Evolutionary conservation across 768 basidiomycete species (phyloP), one percentile per base, ranked within the genome.

Genomic region (Podaxis sp.): DNA sequence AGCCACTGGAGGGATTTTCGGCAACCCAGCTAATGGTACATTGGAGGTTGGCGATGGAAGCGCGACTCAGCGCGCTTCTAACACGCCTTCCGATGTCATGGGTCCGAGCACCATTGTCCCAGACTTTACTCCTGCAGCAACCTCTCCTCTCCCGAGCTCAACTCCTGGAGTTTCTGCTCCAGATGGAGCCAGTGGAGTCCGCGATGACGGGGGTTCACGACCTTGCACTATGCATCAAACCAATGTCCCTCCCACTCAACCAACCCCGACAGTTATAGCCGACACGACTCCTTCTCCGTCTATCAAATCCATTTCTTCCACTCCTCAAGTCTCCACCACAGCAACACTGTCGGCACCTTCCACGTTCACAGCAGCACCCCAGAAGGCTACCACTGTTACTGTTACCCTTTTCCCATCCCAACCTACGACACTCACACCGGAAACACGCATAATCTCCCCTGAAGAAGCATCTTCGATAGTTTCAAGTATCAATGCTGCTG

Each of bases 391-490:
- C 33, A 78, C 78, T 28, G 73, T 76, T 49, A 76, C 78, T 26
- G 67, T 77, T 13, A 74, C 73, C 22, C 60, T 66, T 13, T 5
- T 71, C n/a, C 64, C 67, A 57, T 55, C 66, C 30, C 37, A 65
- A 57, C 51, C 68, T 12, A 72, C 71, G 7, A 74, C 74, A 4
- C 69, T 79, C 44, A 56, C 71, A 3, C 66, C 78, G 15, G 70
- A 73, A 22, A 84, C 82, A 0, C 72, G 74, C 28, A 82, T 80
- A 1, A 68, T 86, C 48, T 71, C 75, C 26, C 81, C 82, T 8
- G 66, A 76, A 11, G 75, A 80, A 36, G 83, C 80, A 3, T 73
- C 77, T 15, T 75, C 73, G 51, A 64, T 82, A 22, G 66, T 83
- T 15, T 71, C 80, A 1, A 78, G 76, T 62, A 65, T 81, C 48